A percentile compares a stretch with the other conserved stretches of the same genome.
Conservation (phyloP, 2,329 filamentous ascomycete species). For the Corynespora cassiicola region DNA sequence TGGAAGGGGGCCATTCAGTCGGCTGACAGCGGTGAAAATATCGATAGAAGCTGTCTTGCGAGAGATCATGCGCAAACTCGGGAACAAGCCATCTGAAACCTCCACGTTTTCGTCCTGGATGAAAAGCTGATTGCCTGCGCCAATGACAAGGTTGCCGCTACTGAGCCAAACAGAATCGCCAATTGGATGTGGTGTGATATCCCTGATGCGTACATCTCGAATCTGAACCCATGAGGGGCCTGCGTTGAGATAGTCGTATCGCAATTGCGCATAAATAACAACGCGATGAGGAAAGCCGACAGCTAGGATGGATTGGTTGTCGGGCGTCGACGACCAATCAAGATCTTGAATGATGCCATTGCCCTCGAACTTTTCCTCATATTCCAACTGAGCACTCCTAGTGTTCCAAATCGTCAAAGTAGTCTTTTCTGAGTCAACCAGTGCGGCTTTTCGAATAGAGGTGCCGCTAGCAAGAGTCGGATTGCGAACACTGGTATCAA, state of each 20-base stretch:
- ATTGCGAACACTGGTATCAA: constrained; percentile 77
- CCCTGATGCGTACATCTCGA: constrained; percentile 79
- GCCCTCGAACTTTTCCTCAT: constrained; percentile 74
- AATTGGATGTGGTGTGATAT: constrained; percentile 86
- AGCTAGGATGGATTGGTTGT: constrained; percentile 85
- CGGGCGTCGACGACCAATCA: constrained; percentile 92
- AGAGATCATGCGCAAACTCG: constrained; percentile 59
- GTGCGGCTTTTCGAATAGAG: constrained; percentile 82
- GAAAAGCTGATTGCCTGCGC: constrained; percentile 90
- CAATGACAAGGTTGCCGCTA: constrained; percentile 84
- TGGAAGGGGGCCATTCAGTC: constrained; percentile 85
- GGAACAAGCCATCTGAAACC: constrained; percentile 65
- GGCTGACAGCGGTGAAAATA: constrained; percentile 80
- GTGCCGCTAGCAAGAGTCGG: constrained; percentile 84
- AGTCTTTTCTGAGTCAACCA: constrained; percentile 77
- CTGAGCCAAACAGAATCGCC: constrained; percentile 92
- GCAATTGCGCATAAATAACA: constrained; percentile 81
- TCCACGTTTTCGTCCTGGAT: constrained; percentile 80
- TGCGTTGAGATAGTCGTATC: constrained; percentile 89
- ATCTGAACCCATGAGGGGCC: constrained; percentile 90
- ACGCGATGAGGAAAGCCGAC: constrained; percentile 92
- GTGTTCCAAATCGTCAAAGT: constrained; percentile 92
- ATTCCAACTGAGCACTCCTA: constrained; percentile 80
- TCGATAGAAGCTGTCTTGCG: constrained; percentile 64
- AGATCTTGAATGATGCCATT: constrained; percentile 82